Conservation (phyloP, 78 protist species). For the Pigoraptor vietnamica region DNA sequence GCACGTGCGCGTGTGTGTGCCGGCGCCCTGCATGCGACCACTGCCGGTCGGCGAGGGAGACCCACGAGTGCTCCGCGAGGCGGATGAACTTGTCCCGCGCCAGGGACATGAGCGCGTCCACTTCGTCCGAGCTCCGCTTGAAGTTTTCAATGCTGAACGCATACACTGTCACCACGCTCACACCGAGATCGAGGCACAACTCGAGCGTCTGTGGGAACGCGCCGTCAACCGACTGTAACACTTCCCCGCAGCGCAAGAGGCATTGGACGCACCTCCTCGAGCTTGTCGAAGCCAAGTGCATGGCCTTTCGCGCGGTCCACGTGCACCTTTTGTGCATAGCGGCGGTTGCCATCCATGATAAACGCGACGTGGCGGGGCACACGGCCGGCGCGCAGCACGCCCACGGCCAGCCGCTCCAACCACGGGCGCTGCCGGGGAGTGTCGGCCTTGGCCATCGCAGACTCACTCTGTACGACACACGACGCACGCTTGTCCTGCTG, state of each 20-base stretch:
- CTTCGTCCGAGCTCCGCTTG: conserved; percentile 69
- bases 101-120: conserved; percentile 65
- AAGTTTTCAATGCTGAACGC: conserved; percentile 90
- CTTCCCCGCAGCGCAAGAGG: background rate
- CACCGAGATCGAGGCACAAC: conserved; percentile 73
- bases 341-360: conserved; percentile 92
- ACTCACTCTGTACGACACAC: too few species aligned
- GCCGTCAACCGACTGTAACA: background rate
- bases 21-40: too few species aligned
- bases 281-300: conserved; percentile 44
- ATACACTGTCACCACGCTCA: conserved; percentile 72
- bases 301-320: conserved; percentile 52
- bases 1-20: too few species aligned
- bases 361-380: conserved; percentile 84
- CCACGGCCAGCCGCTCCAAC: background rate
- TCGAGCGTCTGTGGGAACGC: conserved; percentile 38
- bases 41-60: too few species aligned
- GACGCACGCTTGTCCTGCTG: too few species aligned
- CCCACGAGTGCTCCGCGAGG: background rate
- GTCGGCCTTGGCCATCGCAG: background rate
- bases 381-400: conserved; percentile 32
- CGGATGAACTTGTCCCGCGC: conserved; percentile 34
- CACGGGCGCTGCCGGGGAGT: background rate
- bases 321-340: conserved; percentile 46
- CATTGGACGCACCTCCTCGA: conserved; percentile 9